These are phyloP conservation scores for Batkoa obscura DNA, from an alignment of 371 early-diverging fungal genomes.

Conservation along the genomic window DNA sequence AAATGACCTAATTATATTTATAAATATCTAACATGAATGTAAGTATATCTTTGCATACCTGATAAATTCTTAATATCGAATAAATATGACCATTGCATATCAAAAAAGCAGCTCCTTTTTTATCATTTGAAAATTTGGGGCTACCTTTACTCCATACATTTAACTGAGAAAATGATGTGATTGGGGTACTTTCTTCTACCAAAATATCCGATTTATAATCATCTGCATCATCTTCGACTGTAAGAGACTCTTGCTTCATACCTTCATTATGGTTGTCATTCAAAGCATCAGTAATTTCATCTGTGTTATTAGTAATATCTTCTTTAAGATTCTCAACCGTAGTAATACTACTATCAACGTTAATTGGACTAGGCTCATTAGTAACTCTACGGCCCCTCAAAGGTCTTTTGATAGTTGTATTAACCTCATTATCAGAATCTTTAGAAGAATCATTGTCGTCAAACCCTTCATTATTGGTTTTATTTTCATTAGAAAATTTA, in stretches of 20 bases:
- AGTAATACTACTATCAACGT: too few species aligned
- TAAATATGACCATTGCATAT: slow-evolving; percentile 19
- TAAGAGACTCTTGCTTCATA: not conserved
- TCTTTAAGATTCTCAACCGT: not conserved
- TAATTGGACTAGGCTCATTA: too few species aligned
- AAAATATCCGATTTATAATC: slow-evolving; percentile 14
- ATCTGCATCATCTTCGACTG: slow-evolving; percentile 11
- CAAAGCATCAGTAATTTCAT: too few species aligned
- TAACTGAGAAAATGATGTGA: too few species aligned
- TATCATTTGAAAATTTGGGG: too few species aligned
- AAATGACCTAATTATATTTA: slow-evolving; percentile 17
- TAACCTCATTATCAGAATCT: slow-evolving; percentile 22
- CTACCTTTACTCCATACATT: too few species aligned
- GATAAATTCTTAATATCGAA: slow-evolving; percentile 71
- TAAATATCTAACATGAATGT: too few species aligned
- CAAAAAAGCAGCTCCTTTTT: not conserved
- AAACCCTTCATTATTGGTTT: slow-evolving; percentile 42
- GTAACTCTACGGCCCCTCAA: too few species aligned
- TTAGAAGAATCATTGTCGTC: slow-evolving; percentile 41
- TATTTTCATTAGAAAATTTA: not conserved
- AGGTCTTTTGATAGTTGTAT: not conserved
- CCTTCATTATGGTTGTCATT: too few species aligned
- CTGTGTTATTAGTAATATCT: not conserved
- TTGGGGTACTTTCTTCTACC: too few species aligned
- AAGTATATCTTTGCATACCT: slow-evolving; percentile 21